Base-by-base conservation (phyloP, 1,284 basidiomycete genomes). In the Pseudozyma thailandica region DNA sequence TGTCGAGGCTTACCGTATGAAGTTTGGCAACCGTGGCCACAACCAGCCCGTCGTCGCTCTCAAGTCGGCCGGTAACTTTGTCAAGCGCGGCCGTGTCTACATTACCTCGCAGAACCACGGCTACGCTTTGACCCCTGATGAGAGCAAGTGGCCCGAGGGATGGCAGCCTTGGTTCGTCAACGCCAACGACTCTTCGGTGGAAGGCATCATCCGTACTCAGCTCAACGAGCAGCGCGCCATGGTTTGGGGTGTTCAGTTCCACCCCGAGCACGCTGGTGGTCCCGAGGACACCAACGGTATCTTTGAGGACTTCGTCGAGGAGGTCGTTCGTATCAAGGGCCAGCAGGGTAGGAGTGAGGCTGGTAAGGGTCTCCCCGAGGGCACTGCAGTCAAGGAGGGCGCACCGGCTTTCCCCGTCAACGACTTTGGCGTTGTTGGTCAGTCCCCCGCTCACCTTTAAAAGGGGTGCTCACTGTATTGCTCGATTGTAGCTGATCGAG, bases 11-110 rank as follows among this genome's bases (percentile, higher is more conserved):
- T 98, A 98, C 84, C 88, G 94, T 30, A 96, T 96, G 93, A 92
- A 90, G 20, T 98, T 98, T 81, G 94, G 95, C 26, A 98, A 98
- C 84, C 91, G 95, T 78, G 95, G 95, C n/a, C 96, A 98, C 85
- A 98, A 98, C 84, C 95, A 98, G 84, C 95, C 95, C 38, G 95
- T 98, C 16, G 88, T 98, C 31, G 95, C 95, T 23, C 87, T 98
- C 52, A 92, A 93, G 31, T 90, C 89, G 35, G 89, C 91, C 8
- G 93, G 94, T 4, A 77, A 72, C 59, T 93, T 91, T 27, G 94
- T 98, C 85, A 92, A 90, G 82, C 92, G 94, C 47, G 96, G 95
- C 18, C 88, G 95, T 41, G 94, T 98, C 44, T 98, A 98, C 85
- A 94, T 98, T 50, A 98, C 95, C 1, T 90, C 82, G 33, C 84